phyloP scores from a whole-genome alignment of 1,139 yeast genomes.

The Candida albicans region DNA sequence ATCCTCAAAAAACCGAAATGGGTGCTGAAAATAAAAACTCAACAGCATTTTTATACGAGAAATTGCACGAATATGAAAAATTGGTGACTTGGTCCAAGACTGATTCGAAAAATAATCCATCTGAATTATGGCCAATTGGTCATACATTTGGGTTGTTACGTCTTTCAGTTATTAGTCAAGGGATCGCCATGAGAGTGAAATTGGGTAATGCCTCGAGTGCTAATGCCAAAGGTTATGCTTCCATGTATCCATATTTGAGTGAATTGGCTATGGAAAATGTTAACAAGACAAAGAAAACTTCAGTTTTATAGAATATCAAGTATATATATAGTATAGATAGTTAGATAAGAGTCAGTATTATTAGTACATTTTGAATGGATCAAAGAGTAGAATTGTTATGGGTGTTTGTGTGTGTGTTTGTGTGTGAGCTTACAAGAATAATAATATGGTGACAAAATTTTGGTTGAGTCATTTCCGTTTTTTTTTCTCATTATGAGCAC shows the following conservation, averaged over 20 bases:
- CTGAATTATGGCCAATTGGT: conserved; percentile 54
- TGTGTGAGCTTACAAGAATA: too few species aligned
- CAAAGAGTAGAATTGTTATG: too few species aligned
- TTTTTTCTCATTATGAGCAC: too few species aligned
- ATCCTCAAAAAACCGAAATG: conserved; percentile 32
- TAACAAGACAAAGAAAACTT: not conserved
- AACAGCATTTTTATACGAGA: conserved; percentile 21
- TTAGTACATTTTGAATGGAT: too few species aligned
- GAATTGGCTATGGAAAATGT: conserved; percentile 28
- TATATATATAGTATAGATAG: not conserved
- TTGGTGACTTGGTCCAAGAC: conserved; percentile 30
- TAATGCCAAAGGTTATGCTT: conserved; percentile 48
- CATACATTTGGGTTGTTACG: conserved; percentile 60
- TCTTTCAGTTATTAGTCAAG: conserved; percentile 63
- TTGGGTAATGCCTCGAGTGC: conserved; percentile 63
- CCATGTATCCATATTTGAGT: conserved; percentile 46
- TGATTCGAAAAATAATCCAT: conserved; percentile 40
- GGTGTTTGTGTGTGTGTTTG: too few species aligned
- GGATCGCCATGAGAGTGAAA: conserved; percentile 62
- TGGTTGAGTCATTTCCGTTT: too few species aligned
- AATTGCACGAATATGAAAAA: conserved; percentile 21
- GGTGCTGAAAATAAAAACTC: conserved; percentile 40
- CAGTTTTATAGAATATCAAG: not conserved
- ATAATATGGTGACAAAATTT: too few species aligned
- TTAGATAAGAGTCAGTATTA: not conserved